Evolutionary conservation across 768 basidiomycete genomes (phyloP).

Genomic region (Kondoa malvinella): DNA sequence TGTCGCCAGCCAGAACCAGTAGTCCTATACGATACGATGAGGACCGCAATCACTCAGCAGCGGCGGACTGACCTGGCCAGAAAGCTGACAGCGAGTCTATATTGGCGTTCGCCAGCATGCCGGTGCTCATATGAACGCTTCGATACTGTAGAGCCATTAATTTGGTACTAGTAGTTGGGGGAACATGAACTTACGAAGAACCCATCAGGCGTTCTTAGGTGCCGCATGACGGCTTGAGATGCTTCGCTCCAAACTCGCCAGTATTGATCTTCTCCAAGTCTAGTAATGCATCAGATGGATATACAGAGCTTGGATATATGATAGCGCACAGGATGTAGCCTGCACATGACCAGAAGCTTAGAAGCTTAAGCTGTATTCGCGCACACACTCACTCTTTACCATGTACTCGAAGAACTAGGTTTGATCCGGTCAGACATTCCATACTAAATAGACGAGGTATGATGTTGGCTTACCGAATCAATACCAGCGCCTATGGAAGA

Average conservation of each 20-base stretch:
- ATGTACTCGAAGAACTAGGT: constrained; percentile 91
- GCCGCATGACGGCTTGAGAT: constrained; percentile 69
- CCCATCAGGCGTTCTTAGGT: constrained; percentile 62
- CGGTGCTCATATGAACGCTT: constrained; percentile 59
- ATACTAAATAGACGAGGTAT: no score
- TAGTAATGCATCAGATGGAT: neutral
- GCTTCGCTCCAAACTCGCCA: constrained; percentile 69
- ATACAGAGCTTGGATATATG: neutral
- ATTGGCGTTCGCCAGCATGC: constrained; percentile 55
- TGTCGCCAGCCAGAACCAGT: constrained; percentile 39
- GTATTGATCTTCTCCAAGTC: constrained; percentile 55
- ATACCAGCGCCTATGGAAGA: constrained; percentile 82
- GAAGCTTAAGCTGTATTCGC: neutral
- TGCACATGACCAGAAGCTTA: neutral
- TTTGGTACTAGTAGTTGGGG: neutral
- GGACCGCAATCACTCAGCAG: neutral
- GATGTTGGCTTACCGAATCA: no score
- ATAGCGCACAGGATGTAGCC: constrained; percentile 19
- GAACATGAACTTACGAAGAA: constrained; percentile 49
- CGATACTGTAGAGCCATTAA: constrained; percentile 49
- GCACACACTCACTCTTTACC: constrained; percentile 41
- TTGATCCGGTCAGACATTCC: no score
- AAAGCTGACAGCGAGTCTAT: constrained; percentile 93
- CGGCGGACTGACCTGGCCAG: constrained; percentile 50
- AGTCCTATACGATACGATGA: constrained; percentile 35